A percentile compares a stretch with the other conserved stretches of the same genome.
Conservation (phyloP, 2,329 filamentous ascomycete species). For the Monilinia fructigena region DNA sequence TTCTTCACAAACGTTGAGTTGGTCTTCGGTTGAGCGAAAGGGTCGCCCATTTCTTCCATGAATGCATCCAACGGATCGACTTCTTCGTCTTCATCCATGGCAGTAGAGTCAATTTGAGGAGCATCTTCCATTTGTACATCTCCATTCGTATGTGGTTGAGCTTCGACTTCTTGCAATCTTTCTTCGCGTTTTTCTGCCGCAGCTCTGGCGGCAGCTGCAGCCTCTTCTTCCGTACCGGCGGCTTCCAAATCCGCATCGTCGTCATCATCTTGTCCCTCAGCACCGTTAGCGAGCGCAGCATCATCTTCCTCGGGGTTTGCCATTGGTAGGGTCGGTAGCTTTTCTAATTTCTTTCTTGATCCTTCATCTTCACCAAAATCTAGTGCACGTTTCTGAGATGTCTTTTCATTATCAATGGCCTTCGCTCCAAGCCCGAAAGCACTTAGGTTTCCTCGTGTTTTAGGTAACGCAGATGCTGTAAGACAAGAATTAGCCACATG, state of each 20-base stretch:
- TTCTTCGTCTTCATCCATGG: constrained; percentile 63
- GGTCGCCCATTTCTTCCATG: constrained; percentile 66
- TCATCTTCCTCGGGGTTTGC: constrained; percentile 58
- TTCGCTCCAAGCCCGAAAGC: constrained; percentile 80
- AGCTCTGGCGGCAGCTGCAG: constrained; percentile 78
- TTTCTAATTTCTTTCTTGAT: constrained; percentile 83
- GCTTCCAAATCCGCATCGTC: constrained; percentile 72
- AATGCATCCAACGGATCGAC: constrained; percentile 95
- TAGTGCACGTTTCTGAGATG: constrained; percentile 69
- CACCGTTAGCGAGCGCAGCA: constrained; percentile 54
- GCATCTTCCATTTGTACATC: constrained; percentile 41
- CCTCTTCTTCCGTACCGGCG: constrained; percentile 81
- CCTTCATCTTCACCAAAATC: constrained; percentile 88
- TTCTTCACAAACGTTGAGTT: constrained; percentile 35
- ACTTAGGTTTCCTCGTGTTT: constrained; percentile 71
- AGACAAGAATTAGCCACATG: constrained; percentile 26
- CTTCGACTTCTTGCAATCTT: constrained; percentile 51
- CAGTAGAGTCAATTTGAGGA: constrained; percentile 28
- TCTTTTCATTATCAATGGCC: constrained; percentile 63
- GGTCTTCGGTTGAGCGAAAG: constrained; percentile 46
- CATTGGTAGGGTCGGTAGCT: constrained; percentile 75
- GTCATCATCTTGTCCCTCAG: constrained; percentile 55
- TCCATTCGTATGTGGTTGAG: constrained; percentile 41
- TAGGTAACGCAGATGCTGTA: constrained; percentile 55
- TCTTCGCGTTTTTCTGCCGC: constrained; percentile 83